Evolutionary conservation across 331 rosid species (phyloP).

Genomic region (Malus hybrid): DNA sequence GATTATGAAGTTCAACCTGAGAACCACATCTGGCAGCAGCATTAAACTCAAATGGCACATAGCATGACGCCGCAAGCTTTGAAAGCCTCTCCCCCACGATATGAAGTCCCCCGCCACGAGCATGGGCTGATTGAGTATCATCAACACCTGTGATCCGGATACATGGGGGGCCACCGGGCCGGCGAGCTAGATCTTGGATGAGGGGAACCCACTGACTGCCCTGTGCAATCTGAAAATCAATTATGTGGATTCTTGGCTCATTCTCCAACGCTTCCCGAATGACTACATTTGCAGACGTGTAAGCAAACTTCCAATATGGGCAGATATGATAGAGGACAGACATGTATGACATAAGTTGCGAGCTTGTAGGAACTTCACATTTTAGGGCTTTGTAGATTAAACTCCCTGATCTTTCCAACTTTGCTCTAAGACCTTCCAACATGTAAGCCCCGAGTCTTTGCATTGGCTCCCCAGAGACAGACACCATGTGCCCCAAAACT

Average conservation of each 20-base stretch:
- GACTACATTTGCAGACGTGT: constrained; percentile 57
- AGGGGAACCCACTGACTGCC: constrained; percentile 75
- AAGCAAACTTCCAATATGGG: constrained; percentile 81
- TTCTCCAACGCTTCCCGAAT: constrained; percentile 60
- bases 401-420: constrained; percentile 77
- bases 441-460: constrained; percentile 88
- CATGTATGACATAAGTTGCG: constrained; percentile 78
- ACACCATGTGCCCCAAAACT: constrained; percentile 67
- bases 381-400: constrained; percentile 62
- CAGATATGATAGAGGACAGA: constrained; percentile 48
- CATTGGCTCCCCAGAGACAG: constrained; percentile 68
- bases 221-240: constrained; percentile 95
- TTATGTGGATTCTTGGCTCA: constrained; percentile 68
- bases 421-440: constrained; percentile 94
- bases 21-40: constrained; percentile 70
- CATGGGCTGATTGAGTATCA: constrained; percentile 74
- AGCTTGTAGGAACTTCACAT: constrained; percentile 74
- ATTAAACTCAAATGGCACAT: constrained; percentile 71
- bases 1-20: constrained; percentile 43
- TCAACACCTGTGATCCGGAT: constrained; percentile 74
- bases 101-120: constrained; percentile 96
- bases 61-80: constrained; percentile 28
- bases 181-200: constrained; percentile 46
- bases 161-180: constrained; percentile 53
- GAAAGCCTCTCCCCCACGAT: constrained; percentile 51